Base-by-base conservation (phyloP, 2,329 filamentous ascomycete genomes). In the Talaromyces sp. region DNA sequence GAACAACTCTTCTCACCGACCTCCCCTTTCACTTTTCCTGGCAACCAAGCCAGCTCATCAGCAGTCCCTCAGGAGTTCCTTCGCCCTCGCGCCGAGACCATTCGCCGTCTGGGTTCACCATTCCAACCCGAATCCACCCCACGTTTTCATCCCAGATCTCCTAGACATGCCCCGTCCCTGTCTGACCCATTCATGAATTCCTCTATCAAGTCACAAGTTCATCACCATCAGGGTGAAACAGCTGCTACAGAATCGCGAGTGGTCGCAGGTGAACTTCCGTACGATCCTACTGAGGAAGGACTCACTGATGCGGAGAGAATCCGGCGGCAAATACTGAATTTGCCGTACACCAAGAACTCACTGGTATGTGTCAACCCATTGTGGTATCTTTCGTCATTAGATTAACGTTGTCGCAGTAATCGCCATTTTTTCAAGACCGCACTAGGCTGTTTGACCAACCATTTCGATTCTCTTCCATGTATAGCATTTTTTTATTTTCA, bases 1-100 rank as follows among this genome's bases (percentile, higher is more conserved):
- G 79, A 84, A 52, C 80, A 82, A 64, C 76, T 87, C 3, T 86
- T 87, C 70, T 83, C 81, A 3, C 62, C 65, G 3, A 62, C 62
- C 6, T 66, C 65, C 22, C 65, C 65, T 33, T 66, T 66, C 24
- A 63, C 61, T 31, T 62, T 66, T 43, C 62, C 65, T 9, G 58
- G 43, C 10, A 64, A 59, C 39, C 43, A 59, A 64, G 83, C 84
- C 7, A 81, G 81, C 10, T 78, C 78, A 0, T 76, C 72, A 39
- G 67, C 70, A 64, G 68, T 67, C 43, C 64, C 67, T 43, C 72
- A 75, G 14, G 69, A 70, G 13, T 67, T 78, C 33, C 68, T 75
- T 43, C 76, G 74, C 41, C 71, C 79, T 27, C 71, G 72, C 16
- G 70, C 74, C 6, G 79, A 81, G 63, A 74, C 73, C 39, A 78